Percentiles rank a stretch among this genome's conserved stretches.
These are phyloP conservation scores for Scedosporium boydii DNA, from an alignment of 2,329 filamentous ascomycete species.

Conservation along the genomic window DNA sequence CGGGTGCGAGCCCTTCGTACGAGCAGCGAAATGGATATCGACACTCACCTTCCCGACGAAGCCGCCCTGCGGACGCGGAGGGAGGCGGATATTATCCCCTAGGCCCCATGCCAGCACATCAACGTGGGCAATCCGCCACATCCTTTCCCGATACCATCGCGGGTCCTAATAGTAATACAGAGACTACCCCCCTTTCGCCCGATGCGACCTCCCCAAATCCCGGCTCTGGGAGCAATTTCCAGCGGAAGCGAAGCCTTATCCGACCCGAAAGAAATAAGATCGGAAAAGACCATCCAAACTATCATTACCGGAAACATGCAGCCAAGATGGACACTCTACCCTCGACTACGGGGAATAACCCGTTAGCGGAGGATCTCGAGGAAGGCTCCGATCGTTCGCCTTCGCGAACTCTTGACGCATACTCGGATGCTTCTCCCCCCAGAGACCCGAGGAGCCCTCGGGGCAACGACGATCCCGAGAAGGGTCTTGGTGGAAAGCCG, in stretches of 20 bases:
- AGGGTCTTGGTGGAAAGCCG: constrained; percentile 10
- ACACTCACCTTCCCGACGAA: constrained; percentile 57
- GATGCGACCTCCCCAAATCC: constrained; percentile 20
- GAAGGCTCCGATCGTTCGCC: constrained; percentile 48
- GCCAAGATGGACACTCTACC: constrained; percentile 85
- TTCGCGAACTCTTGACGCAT: constrained; percentile 34
- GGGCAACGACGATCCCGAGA: constrained; percentile 22
- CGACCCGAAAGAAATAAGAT: constrained; percentile 81
- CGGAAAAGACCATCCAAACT: constrained; percentile 83
- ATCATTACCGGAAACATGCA: constrained; percentile 90
- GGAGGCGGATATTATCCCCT: constrained; percentile 43
- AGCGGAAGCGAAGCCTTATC: constrained; percentile 79
- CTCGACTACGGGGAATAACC: constrained; percentile 87
- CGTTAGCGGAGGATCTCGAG: constrained; percentile 70
- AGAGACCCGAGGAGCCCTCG: constrained; percentile 23
- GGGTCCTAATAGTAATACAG: constrained; percentile 45
- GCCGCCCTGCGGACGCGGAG: constrained; percentile 61
- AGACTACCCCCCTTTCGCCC: constrained; percentile 45
- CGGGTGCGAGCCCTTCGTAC: constrained; percentile 51
- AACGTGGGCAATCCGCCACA: constrained; percentile 46
- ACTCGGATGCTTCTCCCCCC: constrained; percentile 33
- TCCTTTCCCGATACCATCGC: constrained; percentile 50
- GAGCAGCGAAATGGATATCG: constrained; percentile 57
- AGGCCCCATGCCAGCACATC: constrained; percentile 32
- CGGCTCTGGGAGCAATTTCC: constrained; percentile 23